Base-by-base conservation (phyloP, 108 stramenopile species). In the Nannochloropsis oceanica region DNA sequence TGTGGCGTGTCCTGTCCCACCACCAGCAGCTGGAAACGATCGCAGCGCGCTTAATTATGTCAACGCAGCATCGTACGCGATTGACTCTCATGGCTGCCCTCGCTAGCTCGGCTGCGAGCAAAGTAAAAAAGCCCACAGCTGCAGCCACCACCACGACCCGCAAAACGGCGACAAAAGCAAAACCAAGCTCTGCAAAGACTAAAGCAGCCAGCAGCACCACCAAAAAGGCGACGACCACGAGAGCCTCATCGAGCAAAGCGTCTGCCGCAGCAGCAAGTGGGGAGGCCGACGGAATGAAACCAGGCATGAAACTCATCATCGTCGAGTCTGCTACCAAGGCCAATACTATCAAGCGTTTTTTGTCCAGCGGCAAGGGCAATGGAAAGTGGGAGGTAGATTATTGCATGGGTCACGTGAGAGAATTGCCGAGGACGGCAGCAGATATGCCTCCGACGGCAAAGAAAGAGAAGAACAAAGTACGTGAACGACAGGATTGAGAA, bases 291-390 rank as follows among this genome's bases (percentile, higher is more conserved):
- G 59, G 59, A n/a, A 18, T 73, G 80, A 18, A 34, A 44, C 34
- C 46, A 1, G 86, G 83, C 83, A 89, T 27, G 20, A 44, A 73
- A 3, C 84, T 92, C 25, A 90, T 92, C 44, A 92, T 92, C 44
- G 91, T 92, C 8, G 91, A 92, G 84, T 92, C 91, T 13, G 90
- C 91, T 12, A 85, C 90, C 24, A 92, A 92, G 83, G 91, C 91
- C n/a, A 24, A 59, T 34, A 90, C 90, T 8, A 91, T 92, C 85
- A 84, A 90, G 18, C 81, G 42, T 43, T 27, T 91, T 86, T 27
- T 91, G 42, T 34, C 84, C 11, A 26, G 20, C 24, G 80, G 34
- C 9, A 43, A 80, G 26, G 82, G 34, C 43, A 42, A 25, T n/a
- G 84, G 44, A 20, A 14, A 26, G 13, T 89, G 43, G 43, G 86